Percentiles rank a stretch among this genome's conserved stretches.
Evolutionary conservation across 139 green algal genomes (phyloP).

Genomic region (Chlorella sp.): DNA sequence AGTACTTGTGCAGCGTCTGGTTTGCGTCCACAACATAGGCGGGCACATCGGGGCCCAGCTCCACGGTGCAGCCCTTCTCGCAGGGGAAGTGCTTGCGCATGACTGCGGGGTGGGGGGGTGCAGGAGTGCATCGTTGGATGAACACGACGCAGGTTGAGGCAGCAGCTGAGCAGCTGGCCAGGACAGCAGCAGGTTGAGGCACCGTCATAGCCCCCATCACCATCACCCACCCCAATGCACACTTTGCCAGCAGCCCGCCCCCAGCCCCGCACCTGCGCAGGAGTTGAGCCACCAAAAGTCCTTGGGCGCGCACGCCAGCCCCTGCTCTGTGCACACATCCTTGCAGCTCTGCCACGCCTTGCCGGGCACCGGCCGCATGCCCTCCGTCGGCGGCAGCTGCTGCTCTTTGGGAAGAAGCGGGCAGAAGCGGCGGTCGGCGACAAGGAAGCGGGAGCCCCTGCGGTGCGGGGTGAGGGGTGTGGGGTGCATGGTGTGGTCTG

Average conservation of each 20-base stretch:
- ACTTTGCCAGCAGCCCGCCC: background rate
- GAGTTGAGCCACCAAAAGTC: constrained; percentile 63
- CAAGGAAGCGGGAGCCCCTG: constrained; percentile 36
- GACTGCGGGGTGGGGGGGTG: constrained; percentile 3
- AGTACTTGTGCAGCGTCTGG: constrained; percentile 16
- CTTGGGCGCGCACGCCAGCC: constrained; percentile 35
- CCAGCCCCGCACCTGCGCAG: constrained; percentile 34
- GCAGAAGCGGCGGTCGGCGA: constrained; percentile 53
- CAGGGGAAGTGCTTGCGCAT: constrained; percentile 56
- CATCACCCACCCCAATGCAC: background rate
- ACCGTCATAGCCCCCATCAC: background rate
- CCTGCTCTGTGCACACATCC: constrained; percentile 32
- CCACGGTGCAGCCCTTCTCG: constrained; percentile 48
- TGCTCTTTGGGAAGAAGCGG: constrained; percentile 35
- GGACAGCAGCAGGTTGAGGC: background rate
- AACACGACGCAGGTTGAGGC: too few relatives aligned
- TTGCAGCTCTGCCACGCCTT: constrained; percentile 41
- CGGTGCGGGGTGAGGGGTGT: background rate
- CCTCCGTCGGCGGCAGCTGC: constrained; percentile 20
- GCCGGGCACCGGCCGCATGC: constrained; percentile 17
- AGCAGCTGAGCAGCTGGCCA: too few relatives aligned
- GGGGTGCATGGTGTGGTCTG: background rate
- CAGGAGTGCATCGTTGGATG: too few relatives aligned
- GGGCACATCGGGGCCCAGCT: constrained; percentile 52
- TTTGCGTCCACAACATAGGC: constrained; percentile 50